These are phyloP conservation scores for Candida easanensis DNA, from an alignment of 805 yeast species.

Conservation along the genomic window DNA sequence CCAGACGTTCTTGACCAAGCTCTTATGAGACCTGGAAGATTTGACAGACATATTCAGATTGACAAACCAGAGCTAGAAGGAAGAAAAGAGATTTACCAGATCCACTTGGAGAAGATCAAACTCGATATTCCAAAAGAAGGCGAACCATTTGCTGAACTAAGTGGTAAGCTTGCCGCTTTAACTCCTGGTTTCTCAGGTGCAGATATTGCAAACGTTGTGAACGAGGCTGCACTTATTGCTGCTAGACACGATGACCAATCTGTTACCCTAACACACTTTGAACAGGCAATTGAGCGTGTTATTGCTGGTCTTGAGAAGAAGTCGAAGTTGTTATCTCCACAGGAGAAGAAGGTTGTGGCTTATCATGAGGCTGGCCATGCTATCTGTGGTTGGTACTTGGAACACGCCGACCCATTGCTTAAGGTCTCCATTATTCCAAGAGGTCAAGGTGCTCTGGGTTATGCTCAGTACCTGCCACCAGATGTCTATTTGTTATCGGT, in stretches of 20 bases:
- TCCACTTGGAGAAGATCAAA: conserved; percentile 74
- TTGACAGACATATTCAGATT: conserved; percentile 87
- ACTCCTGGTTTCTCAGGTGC: conserved; percentile 99
- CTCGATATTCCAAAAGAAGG: conserved; percentile 44
- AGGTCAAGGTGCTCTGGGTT: conserved; percentile 95
- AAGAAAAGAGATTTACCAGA: conserved; percentile 86
- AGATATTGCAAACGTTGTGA: conserved; percentile 94
- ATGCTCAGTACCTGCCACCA: conserved; percentile 95
- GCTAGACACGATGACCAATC: conserved; percentile 76
- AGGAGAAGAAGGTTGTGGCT: conserved; percentile 88
- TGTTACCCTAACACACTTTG: conserved; percentile 80
- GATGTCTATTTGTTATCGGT: conserved; percentile 79
- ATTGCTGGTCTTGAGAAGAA: conserved; percentile 95
- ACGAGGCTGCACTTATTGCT: conserved; percentile 96
- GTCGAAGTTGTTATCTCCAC: conserved; percentile 75
- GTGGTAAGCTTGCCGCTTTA: conserved; percentile 89
- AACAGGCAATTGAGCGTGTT: conserved; percentile 94
- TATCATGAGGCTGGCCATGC: conserved; percentile 99
- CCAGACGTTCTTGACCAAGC: conserved; percentile 93
- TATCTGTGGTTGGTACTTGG: conserved; percentile 93
- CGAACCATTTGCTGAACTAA: conserved; percentile 50
- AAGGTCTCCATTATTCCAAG: conserved; percentile 97
- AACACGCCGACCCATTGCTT: conserved; percentile 87
- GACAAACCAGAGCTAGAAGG: conserved; percentile 96
- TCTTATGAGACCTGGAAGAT: conserved; percentile 94